Evolutionary conservation across 768 basidiomycete species (phyloP), one percentile per base, ranked within the genome.

Genomic region (Boletus vinaceobasis): DNA sequence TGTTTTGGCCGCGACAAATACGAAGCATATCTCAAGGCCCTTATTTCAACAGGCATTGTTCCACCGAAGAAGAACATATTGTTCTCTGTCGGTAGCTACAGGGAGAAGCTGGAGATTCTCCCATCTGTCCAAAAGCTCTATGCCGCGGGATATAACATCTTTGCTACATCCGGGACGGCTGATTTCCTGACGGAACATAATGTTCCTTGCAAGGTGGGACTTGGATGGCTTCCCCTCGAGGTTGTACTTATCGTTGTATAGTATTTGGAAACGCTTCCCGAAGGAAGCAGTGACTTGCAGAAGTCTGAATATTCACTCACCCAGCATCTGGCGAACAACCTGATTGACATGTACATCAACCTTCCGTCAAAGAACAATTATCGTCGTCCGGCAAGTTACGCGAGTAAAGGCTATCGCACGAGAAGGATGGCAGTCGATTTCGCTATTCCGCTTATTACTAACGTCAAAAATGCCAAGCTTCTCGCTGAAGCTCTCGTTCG

Each of bases 311-410:
- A 98, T 71, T 98, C 97, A 0, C 78, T 99, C 54, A 94, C 92
- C 5, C 93, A 97, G 71, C 97, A 99, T 76, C 76, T 99, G 57
- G 92, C 91, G 33, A 96, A 96, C 73, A 94, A 95, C 72, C 77
- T 97, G 63, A 99, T 99, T 69, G 97, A 99, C 74, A 90, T 98
- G 85, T 99, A 98, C 72, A 96, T 99, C 84, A 99, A 99, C 73
- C 77, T 99, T 62, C 97, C 97, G 2, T 98, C 96, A 38, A 97
- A 93, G 76, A 98, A 99, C 73, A 83, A 93, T 68, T 98, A 92
- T 73, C 89, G 97, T 55, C 89, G 97, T 19, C 97, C 97, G 7
- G 95, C 97, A 14, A 95, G 87, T 71, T 99, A 98, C 70, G 84
- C 93, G 49, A 97, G 93, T 71, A 95, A 97, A 69, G 97, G 97